A percentile compares a stretch with the other conserved stretches of the same genome.
These are phyloP conservation scores for Echria macrotheca DNA, from an alignment of 495 filamentous ascomycete species.

Conservation along the genomic window DNA sequence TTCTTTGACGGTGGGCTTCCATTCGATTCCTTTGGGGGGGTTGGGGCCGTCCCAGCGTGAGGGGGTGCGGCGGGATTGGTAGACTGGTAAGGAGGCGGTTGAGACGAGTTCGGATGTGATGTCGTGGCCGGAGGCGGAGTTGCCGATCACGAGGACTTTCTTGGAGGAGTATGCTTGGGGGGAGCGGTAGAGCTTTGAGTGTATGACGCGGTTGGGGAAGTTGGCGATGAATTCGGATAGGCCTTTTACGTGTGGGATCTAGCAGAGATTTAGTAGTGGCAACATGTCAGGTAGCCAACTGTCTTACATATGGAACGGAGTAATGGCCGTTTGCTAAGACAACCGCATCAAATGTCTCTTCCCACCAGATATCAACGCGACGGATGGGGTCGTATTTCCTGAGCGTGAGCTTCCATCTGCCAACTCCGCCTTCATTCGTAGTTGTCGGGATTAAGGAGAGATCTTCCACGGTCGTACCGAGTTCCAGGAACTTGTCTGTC, in stretches of 20 bases:
- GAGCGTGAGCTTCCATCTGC: conserved; percentile 42
- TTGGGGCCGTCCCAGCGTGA: conserved; percentile 41
- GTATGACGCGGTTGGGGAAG: conserved; percentile 36
- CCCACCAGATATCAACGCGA: conserved; percentile 44
- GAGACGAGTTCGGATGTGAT: conserved; percentile 33
- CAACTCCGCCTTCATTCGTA: background rate
- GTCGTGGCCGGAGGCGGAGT: conserved; percentile 49
- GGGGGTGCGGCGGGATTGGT: conserved; percentile 39
- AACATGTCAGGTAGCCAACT: background rate
- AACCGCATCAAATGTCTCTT: conserved; percentile 45
- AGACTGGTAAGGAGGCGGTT: conserved; percentile 32
- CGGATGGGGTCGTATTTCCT: conserved; percentile 34
- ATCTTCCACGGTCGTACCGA: conserved; percentile 48
- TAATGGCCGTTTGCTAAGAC: conserved; percentile 49
- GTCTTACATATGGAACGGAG: conserved; percentile 42
- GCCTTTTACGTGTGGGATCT: conserved; percentile 41
- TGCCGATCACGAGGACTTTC: conserved; percentile 42
- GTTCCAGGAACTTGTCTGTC: conserved; percentile 31
- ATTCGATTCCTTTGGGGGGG: conserved; percentile 37
- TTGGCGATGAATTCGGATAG: conserved; percentile 32
- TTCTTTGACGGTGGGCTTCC: conserved; percentile 40
- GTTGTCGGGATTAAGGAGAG: conserved; percentile 26
- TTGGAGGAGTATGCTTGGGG: conserved; percentile 27
- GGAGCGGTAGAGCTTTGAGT: conserved; percentile 45
- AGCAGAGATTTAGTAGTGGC: background rate